These are phyloP conservation scores for Musa balbisiana DNA, from an alignment of 202 grass and related monocot species.

Conservation along the genomic window DNA sequence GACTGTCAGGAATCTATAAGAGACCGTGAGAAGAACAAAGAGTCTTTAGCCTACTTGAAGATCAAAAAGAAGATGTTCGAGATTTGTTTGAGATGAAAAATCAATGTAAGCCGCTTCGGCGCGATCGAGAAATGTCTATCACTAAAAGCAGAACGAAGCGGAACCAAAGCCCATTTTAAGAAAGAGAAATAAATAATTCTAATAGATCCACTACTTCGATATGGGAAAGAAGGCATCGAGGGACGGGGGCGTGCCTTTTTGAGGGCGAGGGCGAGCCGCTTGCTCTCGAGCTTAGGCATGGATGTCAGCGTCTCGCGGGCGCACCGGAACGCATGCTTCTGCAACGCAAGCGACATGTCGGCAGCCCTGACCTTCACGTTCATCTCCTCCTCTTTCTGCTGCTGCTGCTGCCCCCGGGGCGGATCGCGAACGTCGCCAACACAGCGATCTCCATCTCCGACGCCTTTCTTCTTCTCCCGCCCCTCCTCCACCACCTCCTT, in stretches of 20 bases:
- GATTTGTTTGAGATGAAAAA: too few relatives aligned
- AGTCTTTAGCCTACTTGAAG: too few relatives aligned
- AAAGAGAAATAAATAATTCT: too few relatives aligned
- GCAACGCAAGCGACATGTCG: conserved; percentile 64
- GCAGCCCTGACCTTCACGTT: conserved; percentile 7
- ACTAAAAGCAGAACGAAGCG: too few relatives aligned
- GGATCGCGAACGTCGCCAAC: conserved; percentile 1
- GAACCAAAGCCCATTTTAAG: too few relatives aligned
- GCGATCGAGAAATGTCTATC: too few relatives aligned
- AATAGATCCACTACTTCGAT: too few relatives aligned
- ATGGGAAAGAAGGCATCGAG: neutral
- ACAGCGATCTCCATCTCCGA: neutral
- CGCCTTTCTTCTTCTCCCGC: conserved; percentile 37
- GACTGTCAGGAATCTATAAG: too few relatives aligned
- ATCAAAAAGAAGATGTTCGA: too few relatives aligned
- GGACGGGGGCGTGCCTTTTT: conserved; percentile 54
- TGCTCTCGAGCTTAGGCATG: conserved; percentile 85
- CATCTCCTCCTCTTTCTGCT: neutral
- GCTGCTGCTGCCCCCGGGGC: neutral
- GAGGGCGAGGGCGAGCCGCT: conserved; percentile 76
- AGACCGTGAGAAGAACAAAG: too few relatives aligned
- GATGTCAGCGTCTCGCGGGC: conserved; percentile 62
- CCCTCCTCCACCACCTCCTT: conserved; percentile 31
- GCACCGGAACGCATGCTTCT: conserved; percentile 75
- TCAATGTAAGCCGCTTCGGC: too few relatives aligned